Base-by-base conservation (phyloP, 305 asterid species). In the Fraxinus sp. region DNA sequence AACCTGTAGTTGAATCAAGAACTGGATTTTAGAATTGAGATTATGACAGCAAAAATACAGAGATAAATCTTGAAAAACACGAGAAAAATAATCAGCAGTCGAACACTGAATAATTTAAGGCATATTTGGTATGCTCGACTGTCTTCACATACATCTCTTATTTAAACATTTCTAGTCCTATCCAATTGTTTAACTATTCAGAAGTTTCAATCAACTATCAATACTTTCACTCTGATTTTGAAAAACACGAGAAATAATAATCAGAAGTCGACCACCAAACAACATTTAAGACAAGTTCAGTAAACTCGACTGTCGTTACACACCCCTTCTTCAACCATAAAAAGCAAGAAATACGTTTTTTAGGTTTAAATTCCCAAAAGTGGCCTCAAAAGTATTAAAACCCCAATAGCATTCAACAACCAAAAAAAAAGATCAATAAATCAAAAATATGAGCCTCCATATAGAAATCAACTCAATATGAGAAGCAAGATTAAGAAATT, bases 1-100 rank as follows among this genome's bases (percentile, higher is more conserved):
- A 96, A 86, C 91, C 98, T 96, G 93, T 86, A 81, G 36, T 74
- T 46, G 18, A 52, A 77, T 52, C 80, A 57, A 77, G 70, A 43
- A 77, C 71, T 0, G 4, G 8, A 33, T 30, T 36, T 41, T 24
- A 71, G 46, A 33, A 33, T 33, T 7, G 46, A 32, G 43, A 71
- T 5, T 16, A 33, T 14, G 22, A 71, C 13, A 66, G 35, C 37
- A 66, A 11, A 62, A 66, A 24, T 59, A 20, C 73, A 24, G 73
- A 66, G 8, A 64, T 24, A 22, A 62, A 18, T 62, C 3, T 8
- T 7, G 28, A 22, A 22, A 64, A 22, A 24, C 16, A 22, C n/a
- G 22, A 62, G 72, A 24, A 62, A 62, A 7, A 64, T 14, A 24
- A 13, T 57, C 28, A 57, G 11, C 0, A 57, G 28, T 18, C 62